Evolutionary conservation across 805 yeast species (phyloP).

Genomic region (Kodamaea kakaduensis): DNA sequence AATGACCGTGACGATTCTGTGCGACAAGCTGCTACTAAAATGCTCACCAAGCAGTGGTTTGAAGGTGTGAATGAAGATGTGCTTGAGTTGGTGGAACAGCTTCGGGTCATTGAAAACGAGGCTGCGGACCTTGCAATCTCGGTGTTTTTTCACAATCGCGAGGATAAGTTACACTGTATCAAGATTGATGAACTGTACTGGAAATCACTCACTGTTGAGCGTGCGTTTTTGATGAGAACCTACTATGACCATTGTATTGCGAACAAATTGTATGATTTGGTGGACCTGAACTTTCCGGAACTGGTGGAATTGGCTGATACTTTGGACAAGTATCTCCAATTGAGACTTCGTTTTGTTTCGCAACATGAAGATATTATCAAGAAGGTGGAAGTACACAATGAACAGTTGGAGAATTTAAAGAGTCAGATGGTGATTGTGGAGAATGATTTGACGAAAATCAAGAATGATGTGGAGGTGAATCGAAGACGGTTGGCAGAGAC

Average conservation of each 20-base stretch:
- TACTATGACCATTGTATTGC: constrained; percentile 63
- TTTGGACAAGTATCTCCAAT: constrained; percentile 52
- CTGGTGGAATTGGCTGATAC: constrained; percentile 64
- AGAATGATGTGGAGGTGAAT: constrained; percentile 18
- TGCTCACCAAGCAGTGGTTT: constrained; percentile 74
- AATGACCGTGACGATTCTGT: constrained; percentile 80
- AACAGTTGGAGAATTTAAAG: constrained; percentile 14
- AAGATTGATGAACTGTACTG: constrained; percentile 65
- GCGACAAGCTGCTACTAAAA: constrained; percentile 61
- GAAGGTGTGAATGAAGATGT: constrained; percentile 64
- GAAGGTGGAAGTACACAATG: constrained; percentile 15
- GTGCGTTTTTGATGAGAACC: constrained; percentile 65
- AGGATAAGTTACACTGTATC: constrained; percentile 58
- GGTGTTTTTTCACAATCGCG: constrained; percentile 55
- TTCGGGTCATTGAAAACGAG: constrained; percentile 65
- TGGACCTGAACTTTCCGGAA: constrained; percentile 76
- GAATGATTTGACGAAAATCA: constrained; percentile 15
- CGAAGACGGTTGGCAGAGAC: constrained; percentile 11
- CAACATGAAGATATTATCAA: constrained; percentile 21
- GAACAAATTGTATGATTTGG: constrained; percentile 45
- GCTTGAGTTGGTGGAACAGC: constrained; percentile 62
- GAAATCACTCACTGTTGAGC: constrained; percentile 67
- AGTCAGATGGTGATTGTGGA: constrained; percentile 17
- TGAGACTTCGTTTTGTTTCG: constrained; percentile 31
- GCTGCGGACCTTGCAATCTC: constrained; percentile 67